phyloP scores from a whole-genome alignment of 192 early-diverging fungal species.

The Coemansia erecta region DNA sequence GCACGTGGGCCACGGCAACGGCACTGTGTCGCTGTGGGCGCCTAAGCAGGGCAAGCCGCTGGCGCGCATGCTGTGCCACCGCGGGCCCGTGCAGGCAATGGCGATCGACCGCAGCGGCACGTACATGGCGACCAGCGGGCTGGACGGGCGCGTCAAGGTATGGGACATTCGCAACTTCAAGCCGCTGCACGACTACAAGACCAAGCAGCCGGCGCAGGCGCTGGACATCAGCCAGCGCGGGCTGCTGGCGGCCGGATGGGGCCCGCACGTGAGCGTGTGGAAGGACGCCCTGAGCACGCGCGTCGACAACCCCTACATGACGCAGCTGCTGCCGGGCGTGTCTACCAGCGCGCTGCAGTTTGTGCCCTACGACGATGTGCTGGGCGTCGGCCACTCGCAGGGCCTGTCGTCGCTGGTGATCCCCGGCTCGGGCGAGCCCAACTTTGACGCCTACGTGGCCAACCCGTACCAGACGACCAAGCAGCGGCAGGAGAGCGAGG shows the following conservation, averaged over 20 bases:
- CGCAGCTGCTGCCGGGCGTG: conserved; percentile 61
- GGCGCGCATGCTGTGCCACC: conserved; percentile 93
- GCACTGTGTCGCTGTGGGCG: conserved; percentile 88
- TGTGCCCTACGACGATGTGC: conserved; percentile 95
- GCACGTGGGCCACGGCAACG: conserved; percentile 88
- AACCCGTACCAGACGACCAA: conserved; percentile 90
- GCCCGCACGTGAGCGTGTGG: conserved; percentile 81
- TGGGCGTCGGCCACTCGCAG: conserved; percentile 75
- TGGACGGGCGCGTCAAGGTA: conserved; percentile 85
- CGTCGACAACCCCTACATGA: conserved; percentile 85
- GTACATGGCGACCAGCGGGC: conserved; percentile 90
- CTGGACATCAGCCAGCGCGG: conserved; percentile 84
- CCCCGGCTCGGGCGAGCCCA: conserved; percentile 95
- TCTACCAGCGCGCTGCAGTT: conserved; percentile 63
- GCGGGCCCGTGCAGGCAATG: conserved; percentile 78
- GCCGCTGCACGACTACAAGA: conserved; percentile 75
- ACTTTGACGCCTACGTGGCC: conserved; percentile 89
- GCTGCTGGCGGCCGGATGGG: conserved; percentile 78
- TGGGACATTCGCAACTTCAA: conserved; percentile 92
- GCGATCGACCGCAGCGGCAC: conserved; percentile 75
- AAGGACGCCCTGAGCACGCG: conserved; percentile 78
- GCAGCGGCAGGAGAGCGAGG: conserved; percentile 87
- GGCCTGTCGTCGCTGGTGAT: conserved; percentile 82
- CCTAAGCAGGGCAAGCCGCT: conserved; percentile 80
- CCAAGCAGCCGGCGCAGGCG: conserved; percentile 71